Evolutionary conservation across 208 protist genomes (phyloP).

Genomic region (Crithidia brevicula): DNA sequence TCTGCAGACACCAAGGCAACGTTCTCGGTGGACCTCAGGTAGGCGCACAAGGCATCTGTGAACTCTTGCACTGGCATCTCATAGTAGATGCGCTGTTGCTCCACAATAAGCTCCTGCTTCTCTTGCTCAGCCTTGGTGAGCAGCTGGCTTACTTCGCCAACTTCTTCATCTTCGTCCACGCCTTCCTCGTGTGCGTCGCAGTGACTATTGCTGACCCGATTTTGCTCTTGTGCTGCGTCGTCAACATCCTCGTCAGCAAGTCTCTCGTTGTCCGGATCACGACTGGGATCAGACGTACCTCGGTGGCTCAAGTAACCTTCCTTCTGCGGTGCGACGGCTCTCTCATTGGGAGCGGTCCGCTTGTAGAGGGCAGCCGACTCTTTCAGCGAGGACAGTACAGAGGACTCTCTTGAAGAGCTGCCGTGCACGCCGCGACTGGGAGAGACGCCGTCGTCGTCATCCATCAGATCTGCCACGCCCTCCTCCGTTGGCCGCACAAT

Average conservation of each 20-base stretch:
- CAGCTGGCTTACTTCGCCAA: too few relatives aligned
- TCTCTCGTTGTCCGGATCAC: too few relatives aligned
- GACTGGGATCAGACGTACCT: too few relatives aligned
- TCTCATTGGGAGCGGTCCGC: neutral
- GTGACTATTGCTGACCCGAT: too few relatives aligned
- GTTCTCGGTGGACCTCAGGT: slow-evolving; percentile 60
- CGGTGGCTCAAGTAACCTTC: too few relatives aligned
- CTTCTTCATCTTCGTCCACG: neutral
- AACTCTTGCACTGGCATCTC: slow-evolving; percentile 37
- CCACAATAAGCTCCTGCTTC: neutral
- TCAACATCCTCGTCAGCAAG: too few relatives aligned
- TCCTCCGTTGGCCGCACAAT: slow-evolving; percentile 28
- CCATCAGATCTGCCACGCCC: slow-evolving; percentile 26
- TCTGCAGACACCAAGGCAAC: slow-evolving; percentile 50
- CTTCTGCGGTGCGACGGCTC: neutral
- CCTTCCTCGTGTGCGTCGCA: too few relatives aligned
- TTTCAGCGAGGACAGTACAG: slow-evolving; percentile 14
- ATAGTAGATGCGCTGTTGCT: slow-evolving; percentile 31
- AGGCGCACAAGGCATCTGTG: slow-evolving; percentile 41
- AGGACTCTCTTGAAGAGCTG: neutral
- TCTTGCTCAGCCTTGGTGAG: neutral
- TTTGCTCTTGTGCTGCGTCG: too few relatives aligned
- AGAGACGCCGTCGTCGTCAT: slow-evolving; percentile 22
- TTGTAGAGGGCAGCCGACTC: slow-evolving; percentile 16
- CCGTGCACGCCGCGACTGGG: neutral